phyloP scores from a whole-genome alignment of 768 basidiomycete genomes.

The Daedaleopsis nitida region DNA sequence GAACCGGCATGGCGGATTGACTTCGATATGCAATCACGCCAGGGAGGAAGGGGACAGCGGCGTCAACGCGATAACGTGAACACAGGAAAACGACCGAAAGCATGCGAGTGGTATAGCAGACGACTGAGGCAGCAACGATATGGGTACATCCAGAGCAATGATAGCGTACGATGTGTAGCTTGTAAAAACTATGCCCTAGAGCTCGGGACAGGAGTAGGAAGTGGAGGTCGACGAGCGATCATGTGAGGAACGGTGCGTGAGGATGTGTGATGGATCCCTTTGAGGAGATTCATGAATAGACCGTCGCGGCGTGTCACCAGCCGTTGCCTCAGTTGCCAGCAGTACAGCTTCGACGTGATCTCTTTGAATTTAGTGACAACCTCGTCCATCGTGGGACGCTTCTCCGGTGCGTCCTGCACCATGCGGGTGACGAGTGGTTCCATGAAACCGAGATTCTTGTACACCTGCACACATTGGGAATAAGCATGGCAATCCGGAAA shows the following conservation, averaged over 20 bases:
- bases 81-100: too few species aligned
- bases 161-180: too few species aligned
- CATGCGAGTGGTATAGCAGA: too few species aligned
- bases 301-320: not conserved
- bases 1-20: too few species aligned
- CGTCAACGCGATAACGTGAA: too few species aligned
- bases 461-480: not conserved
- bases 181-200: too few species aligned
- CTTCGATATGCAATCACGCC: too few species aligned
- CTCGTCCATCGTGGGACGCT: slow-evolving; percentile 29
- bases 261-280: not conserved
- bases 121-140: too few species aligned
- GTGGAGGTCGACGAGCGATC: not conserved
- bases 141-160: too few species aligned
- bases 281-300: not conserved
- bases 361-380: slow-evolving; percentile 5
- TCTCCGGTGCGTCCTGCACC: slow-evolving; percentile 27
- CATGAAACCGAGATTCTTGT: slow-evolving; percentile 28
- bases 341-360: not conserved
- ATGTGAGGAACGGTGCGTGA: not conserved
- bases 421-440: slow-evolving; percentile 28
- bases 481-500: too few species aligned
- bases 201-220: too few species aligned
- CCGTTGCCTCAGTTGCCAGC: not conserved
- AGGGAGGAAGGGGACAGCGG: too few species aligned